phyloP scores from a whole-genome alignment of 1,139 yeast genomes.

The Protomyces macrosporus region DNA sequence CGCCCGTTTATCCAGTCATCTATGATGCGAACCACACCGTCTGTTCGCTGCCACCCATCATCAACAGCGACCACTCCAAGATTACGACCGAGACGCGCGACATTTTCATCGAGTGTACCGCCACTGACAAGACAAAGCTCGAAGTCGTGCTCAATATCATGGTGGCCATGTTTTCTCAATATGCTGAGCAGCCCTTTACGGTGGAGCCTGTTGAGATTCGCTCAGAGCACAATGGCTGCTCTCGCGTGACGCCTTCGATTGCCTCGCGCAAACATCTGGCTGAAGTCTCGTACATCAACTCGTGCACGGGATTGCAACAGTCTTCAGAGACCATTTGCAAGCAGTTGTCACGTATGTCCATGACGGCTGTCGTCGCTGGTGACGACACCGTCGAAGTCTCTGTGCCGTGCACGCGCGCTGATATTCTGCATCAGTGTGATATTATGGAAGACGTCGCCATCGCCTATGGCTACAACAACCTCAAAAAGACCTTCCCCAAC shows the following conservation, averaged over 20 bases:
- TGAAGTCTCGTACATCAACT: conserved; percentile 80
- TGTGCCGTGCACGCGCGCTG: conserved; percentile 92
- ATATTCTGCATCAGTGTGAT: conserved; percentile 94
- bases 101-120: conserved; percentile 89
- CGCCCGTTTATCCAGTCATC: conserved; percentile 87
- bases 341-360: conserved; percentile 75
- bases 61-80: conserved; percentile 87
- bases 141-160: conserved; percentile 86
- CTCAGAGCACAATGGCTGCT: conserved; percentile 73
- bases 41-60: conserved; percentile 93
- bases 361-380: conserved; percentile 55
- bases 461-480: conserved; percentile 89
- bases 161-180: conserved; percentile 92
- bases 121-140: conserved; percentile 88
- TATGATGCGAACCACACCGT: conserved; percentile 72
- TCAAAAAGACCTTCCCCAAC: conserved; percentile 65
- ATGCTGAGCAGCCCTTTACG: conserved; percentile 59
- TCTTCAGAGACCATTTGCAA: conserved; percentile 61
- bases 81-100: conserved; percentile 78
- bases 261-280: conserved; percentile 64
- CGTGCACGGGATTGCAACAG: conserved; percentile 77
- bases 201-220: conserved; percentile 84
- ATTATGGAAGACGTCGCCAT: conserved; percentile 98
- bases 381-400: conserved; percentile 57
- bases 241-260: conserved; percentile 72